A percentile compares a stretch with the other conserved stretches of the same genome.
phyloP scores from a whole-genome alignment of 2,329 filamentous ascomycete species.

The Cryphonectria nitschkei region DNA sequence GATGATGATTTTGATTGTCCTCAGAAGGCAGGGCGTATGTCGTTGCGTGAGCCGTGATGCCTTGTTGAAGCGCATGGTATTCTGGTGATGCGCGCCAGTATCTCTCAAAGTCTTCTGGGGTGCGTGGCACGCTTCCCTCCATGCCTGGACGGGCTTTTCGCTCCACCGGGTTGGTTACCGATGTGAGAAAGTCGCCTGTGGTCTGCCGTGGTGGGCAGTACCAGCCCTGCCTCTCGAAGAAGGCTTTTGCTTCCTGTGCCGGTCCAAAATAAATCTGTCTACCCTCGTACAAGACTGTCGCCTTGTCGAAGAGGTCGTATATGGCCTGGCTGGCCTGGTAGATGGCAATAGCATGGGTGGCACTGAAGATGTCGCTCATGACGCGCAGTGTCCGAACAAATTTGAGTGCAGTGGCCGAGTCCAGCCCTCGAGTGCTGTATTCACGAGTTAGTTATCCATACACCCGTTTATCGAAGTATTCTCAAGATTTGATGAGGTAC shows the following conservation, averaged over 20 bases:
- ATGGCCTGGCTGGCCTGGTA: slow-evolving; percentile 73
- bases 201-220: slow-evolving; percentile 69
- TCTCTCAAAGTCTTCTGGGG: slow-evolving; percentile 68
- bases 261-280: slow-evolving; percentile 77
- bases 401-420: slow-evolving; percentile 73
- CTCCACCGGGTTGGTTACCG: slow-evolving; percentile 67
- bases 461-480: too few species aligned
- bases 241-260: slow-evolving; percentile 60
- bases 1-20: not conserved
- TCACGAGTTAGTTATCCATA: not conserved
- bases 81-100: slow-evolving; percentile 52
- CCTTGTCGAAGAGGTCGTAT: slow-evolving; percentile 77
- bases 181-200: slow-evolving; percentile 71
- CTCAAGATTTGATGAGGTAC: too few species aligned
- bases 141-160: slow-evolving; percentile 59
- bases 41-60: slow-evolving; percentile 40
- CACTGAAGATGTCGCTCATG: slow-evolving; percentile 65
- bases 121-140: slow-evolving; percentile 65
- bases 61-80: slow-evolving; percentile 44
- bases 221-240: slow-evolving; percentile 73
- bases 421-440: slow-evolving; percentile 66
- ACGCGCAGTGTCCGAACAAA: slow-evolving; percentile 71
- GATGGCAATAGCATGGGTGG: slow-evolving; percentile 68
- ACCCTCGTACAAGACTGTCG: slow-evolving; percentile 74
- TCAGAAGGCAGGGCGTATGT: slow-evolving; percentile 41